Percentiles rank a stretch among this genome's conserved stretches.
phyloP scores from a whole-genome alignment of 2,329 filamentous ascomycete species.

The Ophiostoma australiae region DNA sequence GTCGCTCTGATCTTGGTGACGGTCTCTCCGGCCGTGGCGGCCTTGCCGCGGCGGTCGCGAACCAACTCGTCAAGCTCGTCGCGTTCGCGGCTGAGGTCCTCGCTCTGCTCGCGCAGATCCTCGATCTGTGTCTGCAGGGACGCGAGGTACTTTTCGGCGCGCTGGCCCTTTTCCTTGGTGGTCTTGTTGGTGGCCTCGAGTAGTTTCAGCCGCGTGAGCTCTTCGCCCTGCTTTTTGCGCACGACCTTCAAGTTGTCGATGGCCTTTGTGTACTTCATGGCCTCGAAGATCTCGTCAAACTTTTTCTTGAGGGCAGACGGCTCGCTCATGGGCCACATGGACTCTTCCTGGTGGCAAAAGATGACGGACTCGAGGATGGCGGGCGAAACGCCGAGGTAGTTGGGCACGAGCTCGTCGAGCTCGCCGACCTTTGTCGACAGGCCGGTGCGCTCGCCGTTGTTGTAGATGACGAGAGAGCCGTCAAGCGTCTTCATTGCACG shows the following conservation, averaged over 20 bases:
- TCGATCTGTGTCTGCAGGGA: conserved; percentile 64
- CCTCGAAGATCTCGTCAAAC: conserved; percentile 98
- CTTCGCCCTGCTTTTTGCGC: conserved; percentile 73
- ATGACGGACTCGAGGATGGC: conserved; percentile 92
- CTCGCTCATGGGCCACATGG: conserved; percentile 92
- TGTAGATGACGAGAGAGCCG: conserved; percentile 66
- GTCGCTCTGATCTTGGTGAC: conserved; percentile 73
- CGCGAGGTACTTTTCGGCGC: conserved; percentile 60
- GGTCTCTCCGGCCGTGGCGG: conserved; percentile 67
- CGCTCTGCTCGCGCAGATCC: conserved; percentile 52
- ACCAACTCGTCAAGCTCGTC: conserved; percentile 47
- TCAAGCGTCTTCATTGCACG: conserved; percentile 80
- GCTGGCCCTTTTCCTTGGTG: conserved; percentile 78
- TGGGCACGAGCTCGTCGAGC: conserved; percentile 76
- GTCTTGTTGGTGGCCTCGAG: conserved; percentile 57
- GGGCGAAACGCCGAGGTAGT: conserved; percentile 80
- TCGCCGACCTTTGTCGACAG: conserved; percentile 77
- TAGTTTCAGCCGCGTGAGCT: conserved; percentile 67
- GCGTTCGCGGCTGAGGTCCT: conserved; percentile 56
- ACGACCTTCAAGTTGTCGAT: conserved; percentile 91
- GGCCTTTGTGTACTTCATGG: conserved; percentile 92
- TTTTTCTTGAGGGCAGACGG: conserved; percentile 80
- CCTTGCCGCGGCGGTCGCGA: conserved; percentile 63
- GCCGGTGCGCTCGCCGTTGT: conserved; percentile 72
- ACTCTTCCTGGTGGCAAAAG: conserved; percentile 98